Percentiles rank a stretch among this genome's conserved stretches.
These are phyloP conservation scores for Plasmodium blacklocki DNA, from an alignment of 169 alveolate genomes.

Conservation along the genomic window DNA sequence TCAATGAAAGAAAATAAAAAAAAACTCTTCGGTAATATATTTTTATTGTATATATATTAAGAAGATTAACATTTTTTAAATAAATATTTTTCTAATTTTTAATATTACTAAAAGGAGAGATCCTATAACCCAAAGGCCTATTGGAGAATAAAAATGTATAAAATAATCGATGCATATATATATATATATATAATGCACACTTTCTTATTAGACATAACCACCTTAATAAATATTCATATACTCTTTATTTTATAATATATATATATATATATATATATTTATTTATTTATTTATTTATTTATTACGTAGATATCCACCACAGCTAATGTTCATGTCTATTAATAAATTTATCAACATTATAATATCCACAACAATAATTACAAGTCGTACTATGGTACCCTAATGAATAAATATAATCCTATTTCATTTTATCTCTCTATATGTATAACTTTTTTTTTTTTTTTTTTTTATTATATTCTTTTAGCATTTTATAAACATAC, in stretches of 20 bases:
- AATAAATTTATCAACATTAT: conserved; percentile 36
- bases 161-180: not conserved
- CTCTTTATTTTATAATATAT: too few relatives aligned
- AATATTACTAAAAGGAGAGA: conserved; percentile 42
- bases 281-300: not conserved
- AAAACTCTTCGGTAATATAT: conserved; percentile 38
- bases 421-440: conserved; percentile 6
- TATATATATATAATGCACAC: too few relatives aligned
- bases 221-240: too few relatives aligned
- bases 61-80: not conserved
- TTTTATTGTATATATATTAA: conserved; percentile 3
- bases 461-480: too few relatives aligned
- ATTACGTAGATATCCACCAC: conserved; percentile 73
- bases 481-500: too few relatives aligned
- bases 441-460: too few relatives aligned
- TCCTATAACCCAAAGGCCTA: conserved; percentile 76
- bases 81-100: not conserved
- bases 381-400: conserved; percentile 33
- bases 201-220: too few relatives aligned
- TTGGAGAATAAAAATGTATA: not conserved
- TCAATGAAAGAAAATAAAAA: conserved; percentile 53
- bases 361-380: conserved; percentile 46
- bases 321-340: conserved; percentile 30
- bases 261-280: too few relatives aligned
- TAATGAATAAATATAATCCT: conserved; percentile 22